Evolutionary conservation across 192 early-diverging fungal genomes (phyloP), one percentile per base, ranked within the genome.

Genomic region (Spizellomyces punctatus): DNA sequence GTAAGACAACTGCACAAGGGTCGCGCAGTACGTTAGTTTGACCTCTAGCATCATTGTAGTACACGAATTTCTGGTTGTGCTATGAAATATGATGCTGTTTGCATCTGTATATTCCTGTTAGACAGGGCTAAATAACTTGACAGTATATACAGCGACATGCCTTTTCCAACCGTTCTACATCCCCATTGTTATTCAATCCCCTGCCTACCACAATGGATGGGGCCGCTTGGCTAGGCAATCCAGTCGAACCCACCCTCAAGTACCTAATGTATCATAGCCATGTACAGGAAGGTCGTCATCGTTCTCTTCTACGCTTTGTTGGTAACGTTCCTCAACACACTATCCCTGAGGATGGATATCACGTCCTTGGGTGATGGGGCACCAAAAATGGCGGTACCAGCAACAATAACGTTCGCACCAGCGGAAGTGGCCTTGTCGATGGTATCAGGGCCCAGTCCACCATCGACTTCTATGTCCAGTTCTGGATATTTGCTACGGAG

Each of bases 401-500:
- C 92, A 63, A 99, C 96, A 84, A 99, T 99, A 8, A 99, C 95
- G 77, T 99, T 99, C 12, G 96, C 96, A 19, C 95, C 96, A 36
- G 93, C 94, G 61, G 90, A 79, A 17, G 94, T 90, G 17, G 92
- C 91, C n/a, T 79, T 74, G 50, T 95, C 92, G 75, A 99, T 93
- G 57, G 88, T 99, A 41, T 92, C 89, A 4, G 87, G 76, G 6
- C 86, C 89, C 57, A 99, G 74, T 4, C 96, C 96, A 41, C 96
- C 95, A 78, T 99, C 96, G 10, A 99, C 95, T 77, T 99, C 87
- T 63, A 99, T 97, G 76, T 99, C 91, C 49, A 96, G 78, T 27
- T 92, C 74, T 8, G 96, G 95, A 79, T 86, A 99, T 62, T 74
- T 75, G 12, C 80, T 79, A 16, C 96, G 89, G 42, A 98, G 80